These are phyloP conservation scores for Acacia pycnantha DNA, from an alignment of 331 rosid genomes.

Conservation along the genomic window DNA sequence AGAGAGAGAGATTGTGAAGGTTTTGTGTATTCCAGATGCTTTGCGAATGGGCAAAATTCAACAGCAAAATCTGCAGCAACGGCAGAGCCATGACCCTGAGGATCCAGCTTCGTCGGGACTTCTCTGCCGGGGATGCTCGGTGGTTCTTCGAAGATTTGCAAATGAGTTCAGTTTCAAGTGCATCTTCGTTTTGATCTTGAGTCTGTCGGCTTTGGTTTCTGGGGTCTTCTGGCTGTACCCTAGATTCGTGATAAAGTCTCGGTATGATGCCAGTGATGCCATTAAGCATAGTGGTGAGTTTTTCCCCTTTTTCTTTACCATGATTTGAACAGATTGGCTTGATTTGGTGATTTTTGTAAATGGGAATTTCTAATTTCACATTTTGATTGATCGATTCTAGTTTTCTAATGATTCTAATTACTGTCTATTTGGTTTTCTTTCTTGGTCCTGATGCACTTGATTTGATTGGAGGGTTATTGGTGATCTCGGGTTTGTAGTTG, in stretches of 20 bases:
- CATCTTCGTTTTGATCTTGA: conserved; percentile 56
- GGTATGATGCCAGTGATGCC: conserved; percentile 63
- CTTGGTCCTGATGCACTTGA: background rate
- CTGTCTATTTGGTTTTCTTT: background rate
- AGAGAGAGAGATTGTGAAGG: conserved; percentile 1
- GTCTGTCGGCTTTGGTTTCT: conserved; percentile 57
- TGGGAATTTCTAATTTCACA: background rate
- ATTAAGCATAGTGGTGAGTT: conserved; percentile 64
- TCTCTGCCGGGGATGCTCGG: conserved; percentile 46
- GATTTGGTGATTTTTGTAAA: background rate
- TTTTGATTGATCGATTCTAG: conserved; percentile 13
- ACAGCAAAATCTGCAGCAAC: conserved; percentile 50
- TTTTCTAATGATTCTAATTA: background rate
- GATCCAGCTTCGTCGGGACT: conserved; percentile 37
- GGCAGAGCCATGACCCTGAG: conserved; percentile 25
- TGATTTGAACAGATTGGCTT: background rate
- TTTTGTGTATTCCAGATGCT: conserved; percentile 67
- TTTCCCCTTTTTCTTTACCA: background rate
- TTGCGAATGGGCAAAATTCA: conserved; percentile 81
- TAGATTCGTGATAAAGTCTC: background rate
- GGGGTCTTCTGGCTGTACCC: conserved; percentile 90
- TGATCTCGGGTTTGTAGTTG: conserved; percentile 10
- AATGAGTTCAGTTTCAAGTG: conserved; percentile 69
- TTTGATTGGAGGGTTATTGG: background rate
- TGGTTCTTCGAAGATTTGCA: conserved; percentile 31